phyloP scores from a whole-genome alignment of 108 stramenopile genomes.

The Conticribra weissflogii region DNA sequence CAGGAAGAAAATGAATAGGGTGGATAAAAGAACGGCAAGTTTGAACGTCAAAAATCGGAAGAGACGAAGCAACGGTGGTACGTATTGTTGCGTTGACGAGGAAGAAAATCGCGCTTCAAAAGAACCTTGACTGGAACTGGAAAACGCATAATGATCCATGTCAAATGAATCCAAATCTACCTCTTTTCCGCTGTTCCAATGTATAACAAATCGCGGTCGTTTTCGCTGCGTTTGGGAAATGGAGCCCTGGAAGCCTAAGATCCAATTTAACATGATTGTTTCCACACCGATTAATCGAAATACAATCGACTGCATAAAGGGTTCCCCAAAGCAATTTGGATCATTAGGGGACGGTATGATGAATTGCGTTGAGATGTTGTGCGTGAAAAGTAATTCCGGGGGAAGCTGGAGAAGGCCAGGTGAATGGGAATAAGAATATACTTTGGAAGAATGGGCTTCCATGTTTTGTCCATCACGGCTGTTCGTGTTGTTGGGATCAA shows the following conservation, averaged over 20 bases:
- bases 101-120: too few species aligned
- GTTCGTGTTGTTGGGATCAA: neutral
- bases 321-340: conserved; percentile 76
- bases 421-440: conserved; percentile 67
- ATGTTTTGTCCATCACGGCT: neutral
- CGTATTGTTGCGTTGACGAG: too few species aligned
- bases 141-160: conserved; percentile 45
- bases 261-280: conserved; percentile 79
- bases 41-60: conserved; percentile 56
- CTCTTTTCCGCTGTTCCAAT: conserved; percentile 44
- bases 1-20: conserved; percentile 90
- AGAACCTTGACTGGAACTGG: conserved; percentile 19
- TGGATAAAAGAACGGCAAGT: conserved; percentile 68
- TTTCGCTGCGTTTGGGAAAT: neutral
- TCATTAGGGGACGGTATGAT: conserved; percentile 59
- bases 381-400: conserved; percentile 33
- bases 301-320: conserved; percentile 62
- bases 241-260: conserved; percentile 44
- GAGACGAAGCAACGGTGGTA: conserved; percentile 45
- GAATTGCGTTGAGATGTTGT: conserved; percentile 63
- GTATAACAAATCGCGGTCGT: conserved; percentile 28
- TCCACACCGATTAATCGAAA: conserved; percentile 59
- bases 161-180: conserved; percentile 52
- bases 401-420: conserved; percentile 67
- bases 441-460: conserved; percentile 22